These are phyloP conservation scores for Cylindrotheca fusiformis DNA, from an alignment of 108 stramenopile genomes.

Conservation along the genomic window DNA sequence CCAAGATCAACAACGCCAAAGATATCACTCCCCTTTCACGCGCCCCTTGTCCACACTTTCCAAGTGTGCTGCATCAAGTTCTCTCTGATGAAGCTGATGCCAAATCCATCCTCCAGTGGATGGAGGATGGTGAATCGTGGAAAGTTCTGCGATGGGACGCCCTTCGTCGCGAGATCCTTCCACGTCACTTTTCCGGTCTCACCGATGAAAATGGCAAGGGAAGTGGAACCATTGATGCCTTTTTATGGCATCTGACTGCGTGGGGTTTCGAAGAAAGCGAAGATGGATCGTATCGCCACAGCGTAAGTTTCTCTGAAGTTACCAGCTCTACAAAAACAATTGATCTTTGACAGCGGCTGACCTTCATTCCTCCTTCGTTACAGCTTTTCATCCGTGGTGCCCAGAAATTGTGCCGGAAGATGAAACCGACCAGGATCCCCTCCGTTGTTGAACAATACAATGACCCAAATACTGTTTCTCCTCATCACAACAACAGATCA, in stretches of 20 bases:
- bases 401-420: constrained; percentile 35
- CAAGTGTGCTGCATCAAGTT: constrained; percentile 38
- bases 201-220: constrained; percentile 37
- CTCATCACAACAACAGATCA: constrained; percentile 10
- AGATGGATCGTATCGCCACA: constrained; percentile 47
- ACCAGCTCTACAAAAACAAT: too few species aligned
- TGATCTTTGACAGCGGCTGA: not conserved
- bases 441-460: not conserved
- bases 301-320: constrained; percentile 33
- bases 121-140: constrained; percentile 53
- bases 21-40: constrained; percentile 18
- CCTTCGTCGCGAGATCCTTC: constrained; percentile 42
- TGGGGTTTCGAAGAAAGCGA: constrained; percentile 68
- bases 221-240: constrained; percentile 52
- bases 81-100: constrained; percentile 23
- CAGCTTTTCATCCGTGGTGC: constrained; percentile 44
- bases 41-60: constrained; percentile 38
- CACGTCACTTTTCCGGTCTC: constrained; percentile 40
- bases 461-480: constrained; percentile 6
- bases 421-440: constrained; percentile 16
- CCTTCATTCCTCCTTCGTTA: not conserved
- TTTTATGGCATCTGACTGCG: constrained; percentile 49
- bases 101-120: constrained; percentile 39
- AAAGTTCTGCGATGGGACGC: constrained; percentile 56
- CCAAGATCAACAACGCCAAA: constrained; percentile 28